Evolutionary conservation across 768 basidiomycete species (phyloP).

Genomic region (Xerocomus spinulosus): DNA sequence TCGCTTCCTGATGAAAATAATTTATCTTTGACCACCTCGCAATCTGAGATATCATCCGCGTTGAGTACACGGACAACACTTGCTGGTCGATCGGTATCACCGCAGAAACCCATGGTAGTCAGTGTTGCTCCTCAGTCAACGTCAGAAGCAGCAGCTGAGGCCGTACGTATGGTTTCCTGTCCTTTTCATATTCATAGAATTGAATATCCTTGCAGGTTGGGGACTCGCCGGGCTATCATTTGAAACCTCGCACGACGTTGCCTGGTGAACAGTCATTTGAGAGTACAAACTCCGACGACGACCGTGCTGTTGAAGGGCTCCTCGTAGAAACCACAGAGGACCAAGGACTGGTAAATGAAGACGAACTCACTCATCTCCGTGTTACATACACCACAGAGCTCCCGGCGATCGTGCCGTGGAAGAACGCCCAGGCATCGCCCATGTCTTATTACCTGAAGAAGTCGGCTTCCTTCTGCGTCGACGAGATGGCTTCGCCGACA

Average conservation of each 20-base stretch:
- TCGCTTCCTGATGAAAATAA: slow-evolving; percentile 28
- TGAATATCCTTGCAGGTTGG: slow-evolving; percentile 29
- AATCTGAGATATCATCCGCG: slow-evolving; percentile 28
- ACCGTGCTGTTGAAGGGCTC: slow-evolving; percentile 32
- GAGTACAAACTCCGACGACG: slow-evolving; percentile 35
- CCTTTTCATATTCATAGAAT: slow-evolving; percentile 28
- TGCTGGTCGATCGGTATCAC: slow-evolving; percentile 33
- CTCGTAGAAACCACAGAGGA: slow-evolving; percentile 31
- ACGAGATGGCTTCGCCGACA: slow-evolving; percentile 41
- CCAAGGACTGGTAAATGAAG: slow-evolving; percentile 28
- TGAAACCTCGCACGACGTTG: slow-evolving; percentile 26
- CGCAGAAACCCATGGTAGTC: slow-evolving; percentile 26
- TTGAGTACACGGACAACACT: slow-evolving; percentile 29
- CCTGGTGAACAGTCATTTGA: slow-evolving; percentile 31
- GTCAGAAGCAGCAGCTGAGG: slow-evolving; percentile 25
- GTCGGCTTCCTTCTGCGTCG: slow-evolving; percentile 36
- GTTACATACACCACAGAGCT: slow-evolving; percentile 34
- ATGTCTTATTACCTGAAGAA: slow-evolving; percentile 37
- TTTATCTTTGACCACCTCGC: slow-evolving; percentile 24
- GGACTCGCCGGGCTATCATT: slow-evolving; percentile 21
- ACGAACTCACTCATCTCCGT: slow-evolving; percentile 34
- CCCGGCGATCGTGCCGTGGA: slow-evolving; percentile 32
- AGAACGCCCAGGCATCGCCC: slow-evolving; percentile 31
- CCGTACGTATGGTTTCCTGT: slow-evolving; percentile 28
- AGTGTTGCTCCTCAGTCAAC: slow-evolving; percentile 19